phyloP scores from a whole-genome alignment of 2,329 filamentous ascomycete species.

The Helotiales sp. region DNA sequence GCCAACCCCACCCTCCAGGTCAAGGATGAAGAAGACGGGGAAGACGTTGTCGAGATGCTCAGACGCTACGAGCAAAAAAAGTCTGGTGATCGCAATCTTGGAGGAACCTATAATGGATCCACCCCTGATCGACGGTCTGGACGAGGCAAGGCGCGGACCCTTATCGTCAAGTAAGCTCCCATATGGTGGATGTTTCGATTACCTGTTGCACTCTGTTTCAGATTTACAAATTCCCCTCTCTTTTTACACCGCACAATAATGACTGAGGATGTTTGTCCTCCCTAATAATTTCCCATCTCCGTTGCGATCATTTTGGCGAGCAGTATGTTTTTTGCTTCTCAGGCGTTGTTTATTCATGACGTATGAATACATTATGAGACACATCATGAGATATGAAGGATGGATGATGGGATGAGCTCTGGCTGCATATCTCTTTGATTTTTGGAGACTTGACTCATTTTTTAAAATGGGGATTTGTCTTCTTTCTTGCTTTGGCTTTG shows the following conservation, averaged over 20 bases:
- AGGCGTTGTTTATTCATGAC: not conserved
- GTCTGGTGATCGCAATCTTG: constrained; percentile 16
- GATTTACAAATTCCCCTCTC: not conserved
- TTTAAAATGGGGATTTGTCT: not conserved
- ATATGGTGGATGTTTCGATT: constrained; percentile 1
- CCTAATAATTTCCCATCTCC: not conserved
- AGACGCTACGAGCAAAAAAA: constrained; percentile 18
- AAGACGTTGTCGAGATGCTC: constrained; percentile 20
- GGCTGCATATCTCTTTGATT: not conserved
- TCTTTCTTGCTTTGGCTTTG: not conserved
- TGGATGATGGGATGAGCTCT: not conserved
- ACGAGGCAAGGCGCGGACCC: constrained; percentile 3
- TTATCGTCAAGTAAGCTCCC: constrained; percentile 10
- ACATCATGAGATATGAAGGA: not conserved
- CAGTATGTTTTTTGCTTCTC: not conserved
- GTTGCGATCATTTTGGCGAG: not conserved
- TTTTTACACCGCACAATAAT: not conserved
- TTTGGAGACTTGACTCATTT: not conserved
- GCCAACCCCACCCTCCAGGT: not conserved
- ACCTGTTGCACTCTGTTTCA: constrained; percentile 4
- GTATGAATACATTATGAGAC: not conserved
- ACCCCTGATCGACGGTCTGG: constrained; percentile 3
- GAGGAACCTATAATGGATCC: constrained; percentile 5
- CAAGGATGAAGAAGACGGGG: constrained; percentile 17
- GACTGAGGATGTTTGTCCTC: not conserved